Evolutionary conservation across 2,329 filamentous ascomycete species (phyloP), one percentile per base, ranked within the genome.

Genomic region (Gliomastix tumulicola): DNA sequence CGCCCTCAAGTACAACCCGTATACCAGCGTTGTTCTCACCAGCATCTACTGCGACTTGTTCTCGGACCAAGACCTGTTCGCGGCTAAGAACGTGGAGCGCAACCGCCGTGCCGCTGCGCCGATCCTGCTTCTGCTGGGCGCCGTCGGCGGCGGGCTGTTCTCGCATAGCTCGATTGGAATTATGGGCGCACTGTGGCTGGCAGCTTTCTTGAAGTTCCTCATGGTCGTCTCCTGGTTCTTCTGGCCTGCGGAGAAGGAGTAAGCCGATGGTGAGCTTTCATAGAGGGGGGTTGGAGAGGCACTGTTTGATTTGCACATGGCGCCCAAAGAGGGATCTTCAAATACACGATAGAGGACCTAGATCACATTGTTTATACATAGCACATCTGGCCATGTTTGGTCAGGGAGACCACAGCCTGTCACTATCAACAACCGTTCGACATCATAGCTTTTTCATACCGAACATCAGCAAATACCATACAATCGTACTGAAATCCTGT

Each of bases 1-100:
- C 4, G 78, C 82, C 0, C 58, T 90, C 41, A 73, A 79, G 48
- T 82, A 80, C 51, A 79, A 78, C 40, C 76, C 79, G 3, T 62
- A 90, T 16, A 88, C 84, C 0, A 88, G 82, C 42, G 84, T 88
- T 13, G 86, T 89, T 4, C 59, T 92, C 41, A 90, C 86, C 2
- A 88, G 82, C 53, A 79, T 86, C 43, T 90, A 89, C 62, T 88
- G 84, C 52, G 86, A 90, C 54, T 52, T 90, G 16, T 87, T 87
- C 47, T 83, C 79, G 2, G 83, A 88, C 39, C 59, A 62, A 21
- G 56, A 67, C 18, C 48, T 76, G 4, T 69, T 76, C 23, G 54
- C 56, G 2, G 33, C 51, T 8, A 43, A 53, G 28, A 76, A 76
- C 40, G 54, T 54, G 6, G 70, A 75, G 51, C 54, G 72, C 21